These are phyloP conservation scores for Lathyrus oleraceus DNA, from an alignment of 306 rosid species.

Conservation along the genomic window DNA sequence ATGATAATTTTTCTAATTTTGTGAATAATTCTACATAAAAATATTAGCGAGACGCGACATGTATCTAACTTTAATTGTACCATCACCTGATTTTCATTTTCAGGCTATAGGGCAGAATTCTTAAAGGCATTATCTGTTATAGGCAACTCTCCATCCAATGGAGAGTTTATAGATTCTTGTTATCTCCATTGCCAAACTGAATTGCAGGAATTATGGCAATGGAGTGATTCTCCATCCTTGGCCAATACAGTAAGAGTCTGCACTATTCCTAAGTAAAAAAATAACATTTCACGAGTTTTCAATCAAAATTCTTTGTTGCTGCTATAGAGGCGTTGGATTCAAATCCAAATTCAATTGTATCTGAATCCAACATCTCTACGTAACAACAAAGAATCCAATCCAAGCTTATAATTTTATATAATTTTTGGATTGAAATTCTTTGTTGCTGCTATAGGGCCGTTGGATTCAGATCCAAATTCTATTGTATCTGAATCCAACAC, in stretches of 20 bases:
- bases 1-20: not conserved
- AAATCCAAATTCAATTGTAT: not conserved
- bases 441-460: not conserved
- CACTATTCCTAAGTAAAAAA: not conserved
- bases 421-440: too few species aligned
- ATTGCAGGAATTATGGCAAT: slow-evolving; percentile 79
- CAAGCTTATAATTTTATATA: not conserved
- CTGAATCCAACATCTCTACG: not conserved
- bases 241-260: slow-evolving; percentile 55
- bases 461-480: not conserved
- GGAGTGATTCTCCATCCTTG: slow-evolving; percentile 64
- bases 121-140: slow-evolving; percentile 57
- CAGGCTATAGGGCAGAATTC: slow-evolving; percentile 77
- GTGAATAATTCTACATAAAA: too few species aligned
- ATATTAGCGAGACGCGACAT: not conserved
- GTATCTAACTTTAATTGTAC: slow-evolving; percentile 20
- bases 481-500: not conserved
- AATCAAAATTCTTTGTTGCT: not conserved
- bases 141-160: slow-evolving; percentile 47
- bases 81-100: slow-evolving; percentile 33
- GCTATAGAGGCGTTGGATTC: not conserved
- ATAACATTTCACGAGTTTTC: not conserved
- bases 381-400: not conserved
- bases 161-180: slow-evolving; percentile 80
- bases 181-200: slow-evolving; percentile 93